A percentile compares a stretch with the other conserved stretches of the same genome.
phyloP scores from a whole-genome alignment of 768 basidiomycete genomes.

The Trametes coccinea region DNA sequence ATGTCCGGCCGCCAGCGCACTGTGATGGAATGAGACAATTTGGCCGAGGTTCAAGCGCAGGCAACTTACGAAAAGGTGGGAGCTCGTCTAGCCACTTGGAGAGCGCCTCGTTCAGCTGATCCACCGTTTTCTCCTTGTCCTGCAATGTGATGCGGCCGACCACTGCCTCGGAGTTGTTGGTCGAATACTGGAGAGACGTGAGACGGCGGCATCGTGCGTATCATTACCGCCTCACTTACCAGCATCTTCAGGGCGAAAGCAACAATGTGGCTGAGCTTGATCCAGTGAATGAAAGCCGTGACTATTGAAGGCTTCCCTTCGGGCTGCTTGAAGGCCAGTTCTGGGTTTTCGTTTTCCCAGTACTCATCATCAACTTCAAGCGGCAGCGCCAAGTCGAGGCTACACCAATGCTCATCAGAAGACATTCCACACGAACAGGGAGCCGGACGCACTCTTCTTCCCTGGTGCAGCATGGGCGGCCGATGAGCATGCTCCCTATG shows the following conservation, averaged over 20 bases:
- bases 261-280: conserved; percentile 48
- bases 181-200: conserved; percentile 53
- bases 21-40: conserved; percentile 14
- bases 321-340: conserved; percentile 49
- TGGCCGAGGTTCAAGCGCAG: not conserved
- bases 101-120: conserved; percentile 47
- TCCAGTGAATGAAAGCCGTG: conserved; percentile 41
- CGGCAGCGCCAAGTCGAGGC: conserved; percentile 59
- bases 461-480: conserved; percentile 54
- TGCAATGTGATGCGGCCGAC: conserved; percentile 28
- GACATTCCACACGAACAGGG: conserved; percentile 19
- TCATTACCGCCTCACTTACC: conserved; percentile 30
- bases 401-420: conserved; percentile 41
- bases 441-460: conserved; percentile 63
- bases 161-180: conserved; percentile 46
- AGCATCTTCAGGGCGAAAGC: conserved; percentile 47
- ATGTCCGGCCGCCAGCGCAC: conserved; percentile 46
- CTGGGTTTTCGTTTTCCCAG: conserved; percentile 45
- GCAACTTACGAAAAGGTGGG: conserved; percentile 32
- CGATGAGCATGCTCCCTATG: conserved; percentile 51
- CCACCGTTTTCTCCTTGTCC: conserved; percentile 37
- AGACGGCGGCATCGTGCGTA: not conserved
- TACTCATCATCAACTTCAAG: conserved; percentile 59
- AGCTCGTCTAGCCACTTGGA: conserved; percentile 37
- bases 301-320: conserved; percentile 41